Percentiles rank a stretch among this genome's conserved stretches.
Evolutionary conservation across 306 rosid species (phyloP).

Genomic region (Psophocarpus tetragonolobus): DNA sequence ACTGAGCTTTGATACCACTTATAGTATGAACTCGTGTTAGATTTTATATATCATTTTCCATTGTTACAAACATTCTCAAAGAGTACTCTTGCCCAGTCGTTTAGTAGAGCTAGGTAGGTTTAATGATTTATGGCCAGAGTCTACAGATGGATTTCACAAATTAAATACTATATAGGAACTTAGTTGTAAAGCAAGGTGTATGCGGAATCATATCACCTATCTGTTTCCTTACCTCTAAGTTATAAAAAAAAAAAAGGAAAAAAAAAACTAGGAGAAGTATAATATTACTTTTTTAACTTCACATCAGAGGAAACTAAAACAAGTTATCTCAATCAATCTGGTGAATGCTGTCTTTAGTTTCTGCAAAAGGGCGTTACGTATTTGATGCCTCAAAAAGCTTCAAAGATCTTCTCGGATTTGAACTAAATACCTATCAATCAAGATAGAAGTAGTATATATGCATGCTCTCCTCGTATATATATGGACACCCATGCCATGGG

Average conservation of each 20-base stretch:
- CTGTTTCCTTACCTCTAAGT: background rate
- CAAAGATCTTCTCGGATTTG: background rate
- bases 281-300: background rate
- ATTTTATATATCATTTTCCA: too few relatives aligned
- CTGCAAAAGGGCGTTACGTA: conserved; percentile 5
- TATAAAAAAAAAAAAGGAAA: background rate
- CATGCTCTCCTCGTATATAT: background rate
- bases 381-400: background rate
- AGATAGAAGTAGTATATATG: background rate
- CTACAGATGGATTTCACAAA: background rate
- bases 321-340: background rate
- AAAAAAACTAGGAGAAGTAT: background rate
- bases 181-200: background rate
- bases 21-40: too few relatives aligned
- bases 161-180: background rate
- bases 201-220: background rate
- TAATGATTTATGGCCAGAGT: background rate
- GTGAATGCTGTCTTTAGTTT: background rate
- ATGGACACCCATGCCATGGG: background rate
- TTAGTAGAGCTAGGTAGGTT: background rate
- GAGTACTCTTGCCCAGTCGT: too few relatives aligned
- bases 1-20: too few relatives aligned
- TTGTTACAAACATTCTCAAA: too few relatives aligned
- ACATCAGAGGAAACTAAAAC: background rate
- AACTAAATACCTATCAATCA: background rate